Evolutionary conservation across 805 yeast genomes (phyloP), one percentile per base, ranked within the genome.

Genomic region (Ogataea trehalophila): DNA sequence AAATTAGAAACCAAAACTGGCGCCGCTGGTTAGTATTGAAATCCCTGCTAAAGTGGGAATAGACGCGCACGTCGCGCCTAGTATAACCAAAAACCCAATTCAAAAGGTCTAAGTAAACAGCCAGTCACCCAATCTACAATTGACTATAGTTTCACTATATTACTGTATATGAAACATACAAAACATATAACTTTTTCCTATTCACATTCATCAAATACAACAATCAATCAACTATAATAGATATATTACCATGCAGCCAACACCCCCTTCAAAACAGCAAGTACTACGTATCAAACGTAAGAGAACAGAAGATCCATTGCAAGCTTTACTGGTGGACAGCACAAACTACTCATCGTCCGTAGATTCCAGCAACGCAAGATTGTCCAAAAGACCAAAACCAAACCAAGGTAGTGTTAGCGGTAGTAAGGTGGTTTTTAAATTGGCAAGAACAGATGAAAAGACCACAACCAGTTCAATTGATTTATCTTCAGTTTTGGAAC

Each of bases 281-380:
- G 73, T 85, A 23, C 81, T 92, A 39, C 76, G 97, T 49, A 86
- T 92, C 62, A 92, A 94, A 66, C 76, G 98, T 49, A 85, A 85
- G 60, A 75, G 97, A 50, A 83, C 80, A 45, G 94, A 89, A 58
- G 97, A 88, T 55, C 96, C 97, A 2, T 72, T 92, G 22, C 89
- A 87, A 56, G 96, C 97, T 1, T 73, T 91, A 14, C 67, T 78
- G 9, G 57, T 78, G 26, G 80, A 76, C 43, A 72, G 70, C 9
- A 26, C 31, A 4, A 26, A 26, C 31, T 26, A 26, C 9, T 26
- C 31, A 8, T 26, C 31, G 11, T 26, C 31, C 13, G 11, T 11
- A 26, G 31, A 26, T 37, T 52, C 58, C 17, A 33, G 17, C 8
- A 23, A 5, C 14, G 31, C 8, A n/a, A 63, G 64, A 26, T 57